Evolutionary conservation across 306 rosid genomes (phyloP), one percentile per base, ranked within the genome.

Genomic region (Trifolium fragiferum): DNA sequence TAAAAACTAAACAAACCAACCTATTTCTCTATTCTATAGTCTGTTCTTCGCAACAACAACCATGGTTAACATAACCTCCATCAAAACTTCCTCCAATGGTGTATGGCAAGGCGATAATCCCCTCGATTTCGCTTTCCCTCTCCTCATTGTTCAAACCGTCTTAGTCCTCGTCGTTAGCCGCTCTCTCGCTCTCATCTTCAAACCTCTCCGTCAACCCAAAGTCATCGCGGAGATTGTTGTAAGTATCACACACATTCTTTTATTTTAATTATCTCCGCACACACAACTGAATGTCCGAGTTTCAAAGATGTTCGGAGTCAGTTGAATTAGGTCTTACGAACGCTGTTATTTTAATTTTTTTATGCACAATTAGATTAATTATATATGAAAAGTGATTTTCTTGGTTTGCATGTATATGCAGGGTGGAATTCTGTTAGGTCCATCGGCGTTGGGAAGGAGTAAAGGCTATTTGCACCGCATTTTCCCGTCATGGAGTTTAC

Each of bases 341-440:
- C 37, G 1, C 0, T 33, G 1, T 33, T 37, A 8, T 7, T 37
- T 37, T 7, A 35, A 37, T 7, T 37, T 35, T 35, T 37, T 7
- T 10, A 37, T 7, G 40, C 10, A 6, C 3, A 44, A 0, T 13
- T 44, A 12, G 6, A 12, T 49, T n/a, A n/a, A 49, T n/a, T 49
- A 8, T 59, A 15, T 2, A 7, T 25, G 41, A 0, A 12, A 8
- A 23, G 35, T 57, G 18, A 25, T 35, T 62, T 33, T 8, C 2
- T 35, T 61, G 1, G 40, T 41, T 40, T 73, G 77, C 41, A 57
- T 68, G 51, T 35, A 14, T 41, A 5, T 27, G 46, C 79, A 93
- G 97, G 98, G 98, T 13, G 98, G 98, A 62, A 81, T 93, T 77
- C 43, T 91, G 33, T 80, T 93, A 3, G 96, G 98, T 1, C 98